These are phyloP conservation scores for Oryza nivara DNA, from an alignment of 176 grass and related monocot genomes.

Conservation along the genomic window DNA sequence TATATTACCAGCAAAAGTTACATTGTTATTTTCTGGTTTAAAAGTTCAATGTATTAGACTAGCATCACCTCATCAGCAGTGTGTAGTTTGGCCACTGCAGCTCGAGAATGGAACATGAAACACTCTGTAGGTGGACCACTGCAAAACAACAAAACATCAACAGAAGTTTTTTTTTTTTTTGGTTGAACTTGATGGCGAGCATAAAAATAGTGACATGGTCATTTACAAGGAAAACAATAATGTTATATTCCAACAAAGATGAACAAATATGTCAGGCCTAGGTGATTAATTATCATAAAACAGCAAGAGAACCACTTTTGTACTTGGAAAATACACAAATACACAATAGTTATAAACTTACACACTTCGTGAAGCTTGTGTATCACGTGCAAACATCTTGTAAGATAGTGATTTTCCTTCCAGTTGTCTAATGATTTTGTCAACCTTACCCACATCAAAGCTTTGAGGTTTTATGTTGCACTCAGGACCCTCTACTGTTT, in stretches of 20 bases:
- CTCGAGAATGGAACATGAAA: slow-evolving; percentile 92
- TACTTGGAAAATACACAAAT: neutral
- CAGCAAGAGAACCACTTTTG: neutral
- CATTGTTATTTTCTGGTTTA: neutral
- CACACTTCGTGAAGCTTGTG: slow-evolving; percentile 81
- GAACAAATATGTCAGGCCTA: too few relatives aligned
- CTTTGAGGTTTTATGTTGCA: slow-evolving; percentile 47
- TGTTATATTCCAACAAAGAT: neutral
- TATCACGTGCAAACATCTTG: slow-evolving; percentile 93
- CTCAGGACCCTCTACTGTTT: slow-evolving; percentile 31
- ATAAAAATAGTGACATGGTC: neutral
- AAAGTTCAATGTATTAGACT: neutral
- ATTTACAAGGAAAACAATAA: slow-evolving; percentile 13
- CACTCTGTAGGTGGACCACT: slow-evolving; percentile 91
- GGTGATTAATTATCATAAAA: neutral
- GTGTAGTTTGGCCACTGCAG: slow-evolving; percentile 55
- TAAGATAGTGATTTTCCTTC: slow-evolving; percentile 84
- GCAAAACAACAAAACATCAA: slow-evolving; percentile 45
- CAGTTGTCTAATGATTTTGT: slow-evolving; percentile 69
- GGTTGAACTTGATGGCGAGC: neutral
- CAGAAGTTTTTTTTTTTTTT: neutral
- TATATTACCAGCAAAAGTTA: neutral
- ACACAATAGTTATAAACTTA: slow-evolving; percentile 39
- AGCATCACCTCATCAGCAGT: slow-evolving; percentile 57
- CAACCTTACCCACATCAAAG: slow-evolving; percentile 77